Percentiles rank a stretch among this genome's conserved stretches.
phyloP scores from a whole-genome alignment of 352 stramenopile genomes.

The Phytophthora pisi region DNA sequence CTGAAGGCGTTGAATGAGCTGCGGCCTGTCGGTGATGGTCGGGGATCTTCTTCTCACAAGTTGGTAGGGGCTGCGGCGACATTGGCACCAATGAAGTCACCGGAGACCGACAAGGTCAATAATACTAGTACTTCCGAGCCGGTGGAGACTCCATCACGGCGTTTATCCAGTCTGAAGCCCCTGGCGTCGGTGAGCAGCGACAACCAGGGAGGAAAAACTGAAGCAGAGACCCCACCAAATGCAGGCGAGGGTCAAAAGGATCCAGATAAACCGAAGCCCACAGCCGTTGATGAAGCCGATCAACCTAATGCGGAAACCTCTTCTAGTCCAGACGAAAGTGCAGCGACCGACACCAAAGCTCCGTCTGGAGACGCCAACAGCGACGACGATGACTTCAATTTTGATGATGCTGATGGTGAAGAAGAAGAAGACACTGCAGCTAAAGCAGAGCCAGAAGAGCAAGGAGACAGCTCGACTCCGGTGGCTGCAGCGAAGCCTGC shows the following conservation, averaged over 20 bases:
- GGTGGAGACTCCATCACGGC: neutral
- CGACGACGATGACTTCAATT: constrained; percentile 31
- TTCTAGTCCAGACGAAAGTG: neutral
- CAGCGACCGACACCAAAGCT: neutral
- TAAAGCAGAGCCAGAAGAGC: neutral
- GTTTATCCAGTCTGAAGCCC: constrained; percentile 1
- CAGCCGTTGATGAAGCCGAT: neutral
- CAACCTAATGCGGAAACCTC: neutral
- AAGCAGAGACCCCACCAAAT: neutral
- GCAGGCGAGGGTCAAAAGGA: neutral
- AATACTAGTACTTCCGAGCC: neutral
- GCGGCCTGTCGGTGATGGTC: neutral
- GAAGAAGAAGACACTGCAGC: constrained; percentile 6
- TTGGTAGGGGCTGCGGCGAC: neutral
- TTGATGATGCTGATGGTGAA: constrained; percentile 25
- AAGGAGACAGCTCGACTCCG: neutral
- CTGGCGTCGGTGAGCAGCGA: neutral
- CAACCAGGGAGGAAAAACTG: neutral
- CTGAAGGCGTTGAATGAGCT: constrained; percentile 12
- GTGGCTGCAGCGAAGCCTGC: neutral
- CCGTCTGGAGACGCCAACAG: constrained; percentile 10
- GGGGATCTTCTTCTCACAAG: constrained; percentile 2
- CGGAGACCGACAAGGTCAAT: neutral
- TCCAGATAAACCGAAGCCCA: neutral
- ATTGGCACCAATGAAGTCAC: constrained; percentile 1